Conservation (phyloP, 768 basidiomycete genomes). For the Naganishia friedmannii region DNA sequence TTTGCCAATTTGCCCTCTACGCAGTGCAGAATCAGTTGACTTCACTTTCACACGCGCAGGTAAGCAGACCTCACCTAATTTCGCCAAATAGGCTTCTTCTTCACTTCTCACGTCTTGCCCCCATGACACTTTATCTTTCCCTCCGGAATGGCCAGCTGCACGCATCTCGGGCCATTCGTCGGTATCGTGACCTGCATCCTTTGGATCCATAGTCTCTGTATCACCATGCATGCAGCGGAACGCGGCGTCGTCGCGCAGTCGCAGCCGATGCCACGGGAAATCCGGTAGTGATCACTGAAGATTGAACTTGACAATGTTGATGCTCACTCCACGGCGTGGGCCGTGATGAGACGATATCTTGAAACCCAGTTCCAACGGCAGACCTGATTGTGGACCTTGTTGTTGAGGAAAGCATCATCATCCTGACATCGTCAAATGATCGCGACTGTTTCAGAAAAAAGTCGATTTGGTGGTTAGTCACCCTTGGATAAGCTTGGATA, state of each 20-base stretch:
- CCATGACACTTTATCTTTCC: constrained; percentile 2
- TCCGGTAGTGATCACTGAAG: too few relatives aligned
- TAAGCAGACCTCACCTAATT: constrained; percentile 8
- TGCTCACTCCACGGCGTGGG: too few relatives aligned
- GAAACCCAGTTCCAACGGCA: too few relatives aligned
- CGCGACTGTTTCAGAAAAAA: constrained; percentile 3
- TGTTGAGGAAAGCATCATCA: background rate
- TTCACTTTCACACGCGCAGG: background rate
- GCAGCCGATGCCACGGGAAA: background rate
- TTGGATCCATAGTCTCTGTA: background rate
- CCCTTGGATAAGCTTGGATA: too few relatives aligned
- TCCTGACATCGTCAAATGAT: background rate
- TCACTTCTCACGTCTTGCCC: constrained; percentile 16
- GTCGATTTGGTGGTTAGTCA: background rate
- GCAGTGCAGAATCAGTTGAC: background rate
- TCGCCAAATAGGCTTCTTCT: constrained; percentile 26
- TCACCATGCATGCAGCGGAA: background rate
- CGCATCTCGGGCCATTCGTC: constrained; percentile 16
- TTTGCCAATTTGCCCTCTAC: constrained; percentile 17
- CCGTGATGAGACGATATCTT: too few relatives aligned
- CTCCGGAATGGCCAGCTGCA: background rate
- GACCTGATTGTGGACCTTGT: too few relatives aligned
- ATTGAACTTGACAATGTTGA: too few relatives aligned
- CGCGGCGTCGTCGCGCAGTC: background rate
- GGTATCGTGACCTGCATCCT: constrained; percentile 12